Base-by-base conservation (phyloP, 192 early-diverging fungal genomes). In the Backusella mclennaniae region DNA sequence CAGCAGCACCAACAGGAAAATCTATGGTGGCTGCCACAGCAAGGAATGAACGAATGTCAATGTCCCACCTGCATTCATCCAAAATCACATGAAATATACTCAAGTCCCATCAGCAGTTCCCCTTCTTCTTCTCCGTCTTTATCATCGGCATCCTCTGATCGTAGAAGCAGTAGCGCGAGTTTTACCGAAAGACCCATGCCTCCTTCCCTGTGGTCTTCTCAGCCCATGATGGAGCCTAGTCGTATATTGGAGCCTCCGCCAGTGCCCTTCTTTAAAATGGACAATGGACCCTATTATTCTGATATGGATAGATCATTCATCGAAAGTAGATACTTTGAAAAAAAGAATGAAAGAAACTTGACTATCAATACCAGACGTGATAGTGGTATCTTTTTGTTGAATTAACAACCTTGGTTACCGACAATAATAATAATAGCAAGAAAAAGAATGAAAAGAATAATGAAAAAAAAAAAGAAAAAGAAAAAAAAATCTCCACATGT, bases 91-190 rank as follows among this genome's bases (percentile, higher is more conserved):
- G 19, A 35, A 39, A 66, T 63, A 35, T 56, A 36, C 29, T 35
- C 73, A 1, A 63, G 73, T 73, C 52, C 73, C 31, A 41, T 35
- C 33, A 15, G 63, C 36, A 56, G 44, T 11, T 67, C 71, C 15
- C 23, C 38, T n/a, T 72, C 71, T 5, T 78, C 71, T 26, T 78
- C 77, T 53, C 77, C 77, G 2, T 73, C 77, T 77, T 79, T 80
- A 44, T 87, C 84, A 63, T 53, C 66, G 36, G 71, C 82, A 52
- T 53, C 66, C 23, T 74, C 82, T 29, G 79, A 84, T n/a, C 79
- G 83, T 35, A 85, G 86, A 66, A 84, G 82, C 35, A 87, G 81
- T 59, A 84, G 82, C 35, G 84, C 81, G 63, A 87, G 84, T 82
- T 85, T 73, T 67, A 71, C 67, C 19, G 26, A 15, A 14, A 73